Evolutionary conservation across 2,329 filamentous ascomycete genomes (phyloP).

Genomic region (Talaromyces sp.): DNA sequence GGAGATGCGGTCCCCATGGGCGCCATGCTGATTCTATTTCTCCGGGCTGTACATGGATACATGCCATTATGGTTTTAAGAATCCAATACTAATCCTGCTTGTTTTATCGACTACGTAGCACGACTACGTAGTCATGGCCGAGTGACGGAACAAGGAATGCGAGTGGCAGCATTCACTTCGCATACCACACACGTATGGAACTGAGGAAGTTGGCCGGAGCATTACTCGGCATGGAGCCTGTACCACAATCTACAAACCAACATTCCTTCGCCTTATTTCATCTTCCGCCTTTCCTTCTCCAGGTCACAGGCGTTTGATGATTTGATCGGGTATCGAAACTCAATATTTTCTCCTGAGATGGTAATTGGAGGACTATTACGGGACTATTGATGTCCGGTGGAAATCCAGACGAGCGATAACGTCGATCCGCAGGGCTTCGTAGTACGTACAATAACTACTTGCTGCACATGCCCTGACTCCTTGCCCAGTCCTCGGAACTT

Average conservation of each 20-base stretch:
- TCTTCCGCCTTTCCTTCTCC: not conserved
- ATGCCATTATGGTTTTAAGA: not conserved
- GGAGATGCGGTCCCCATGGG: constrained; percentile 6
- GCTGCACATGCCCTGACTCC: too few relatives aligned
- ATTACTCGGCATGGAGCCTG: not conserved
- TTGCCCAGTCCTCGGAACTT: not conserved
- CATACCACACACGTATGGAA: not conserved
- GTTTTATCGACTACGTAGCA: too few relatives aligned
- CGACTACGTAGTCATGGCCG: too few relatives aligned
- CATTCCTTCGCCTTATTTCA: not conserved
- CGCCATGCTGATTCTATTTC: constrained; percentile 7
- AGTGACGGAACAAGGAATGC: not conserved
- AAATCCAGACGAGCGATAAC: constrained; percentile 8
- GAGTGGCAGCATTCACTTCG: not conserved
- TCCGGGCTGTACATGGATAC: not conserved
- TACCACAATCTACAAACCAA: not conserved
- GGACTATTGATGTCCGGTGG: constrained; percentile 12
- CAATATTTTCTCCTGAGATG: not conserved
- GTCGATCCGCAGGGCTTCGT: constrained; percentile 9
- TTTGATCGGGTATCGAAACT: not conserved
- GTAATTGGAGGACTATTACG: constrained; percentile 5
- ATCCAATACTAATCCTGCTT: not conserved
- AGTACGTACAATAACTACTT: too few relatives aligned
- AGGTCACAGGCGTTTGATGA: too few relatives aligned
- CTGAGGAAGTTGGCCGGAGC: not conserved